These are phyloP conservation scores for Cornus controversa DNA, from an alignment of 148 eudicot genomes.

Conservation along the genomic window DNA sequence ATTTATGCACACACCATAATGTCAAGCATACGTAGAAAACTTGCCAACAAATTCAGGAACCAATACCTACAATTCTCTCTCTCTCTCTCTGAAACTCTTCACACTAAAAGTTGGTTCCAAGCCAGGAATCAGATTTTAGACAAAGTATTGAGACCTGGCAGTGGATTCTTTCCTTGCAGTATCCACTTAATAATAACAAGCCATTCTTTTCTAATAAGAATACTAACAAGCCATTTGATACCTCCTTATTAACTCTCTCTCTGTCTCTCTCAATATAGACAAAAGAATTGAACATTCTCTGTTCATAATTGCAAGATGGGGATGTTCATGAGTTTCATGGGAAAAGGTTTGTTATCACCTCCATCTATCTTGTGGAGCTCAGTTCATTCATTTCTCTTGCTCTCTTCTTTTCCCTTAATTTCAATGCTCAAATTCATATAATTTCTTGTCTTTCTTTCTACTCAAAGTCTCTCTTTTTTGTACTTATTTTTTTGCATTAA, in stretches of 20 bases:
- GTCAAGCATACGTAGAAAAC: not conserved
- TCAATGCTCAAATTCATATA: not conserved
- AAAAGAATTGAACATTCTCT: not conserved
- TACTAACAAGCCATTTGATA: conserved; percentile 11
- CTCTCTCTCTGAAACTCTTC: not conserved
- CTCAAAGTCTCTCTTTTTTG: not conserved
- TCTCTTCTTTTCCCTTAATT: not conserved
- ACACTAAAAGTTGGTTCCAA: conserved; percentile 18
- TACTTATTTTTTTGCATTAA: not conserved
- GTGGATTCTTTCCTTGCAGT: conserved; percentile 28
- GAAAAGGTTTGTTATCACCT: conserved; percentile 37
- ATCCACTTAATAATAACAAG: not conserved
- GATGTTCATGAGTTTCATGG: conserved; percentile 49
- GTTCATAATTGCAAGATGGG: conserved; percentile 44
- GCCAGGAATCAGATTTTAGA: conserved; percentile 28
- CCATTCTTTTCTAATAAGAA: too few species aligned
- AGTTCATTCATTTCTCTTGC: not conserved
- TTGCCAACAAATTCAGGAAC: not conserved
- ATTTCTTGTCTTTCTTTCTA: too few species aligned
- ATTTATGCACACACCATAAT: too few species aligned
- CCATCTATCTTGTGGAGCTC: not conserved
- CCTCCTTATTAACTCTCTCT: not conserved
- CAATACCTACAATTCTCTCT: not conserved
- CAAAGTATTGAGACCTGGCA: too few species aligned
- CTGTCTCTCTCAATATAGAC: conserved; percentile 8